Evolutionary conservation across 371 early-diverging fungal species (phyloP).

Genomic region (Blakeslea trispora): DNA sequence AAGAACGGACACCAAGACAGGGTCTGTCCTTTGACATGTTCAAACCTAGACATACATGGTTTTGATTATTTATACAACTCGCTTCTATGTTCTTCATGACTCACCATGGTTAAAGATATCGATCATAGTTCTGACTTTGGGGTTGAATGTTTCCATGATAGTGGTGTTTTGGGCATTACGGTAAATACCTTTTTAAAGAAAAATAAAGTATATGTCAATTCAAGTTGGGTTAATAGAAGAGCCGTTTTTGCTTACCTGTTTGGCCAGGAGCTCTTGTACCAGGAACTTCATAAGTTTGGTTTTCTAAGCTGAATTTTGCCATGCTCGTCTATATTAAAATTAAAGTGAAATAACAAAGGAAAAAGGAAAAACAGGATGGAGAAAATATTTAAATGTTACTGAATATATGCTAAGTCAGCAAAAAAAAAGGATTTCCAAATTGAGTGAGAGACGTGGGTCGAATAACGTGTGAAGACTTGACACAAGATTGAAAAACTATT

Average conservation of each 20-base stretch:
- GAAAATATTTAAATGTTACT: conserved; percentile 19
- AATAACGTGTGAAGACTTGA: conserved; percentile 14
- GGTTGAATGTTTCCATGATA: conserved; percentile 27
- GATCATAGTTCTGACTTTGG: conserved; percentile 47
- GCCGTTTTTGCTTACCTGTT: conserved; percentile 54
- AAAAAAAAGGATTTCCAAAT: conserved; percentile 9
- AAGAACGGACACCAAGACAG: conserved; percentile 58
- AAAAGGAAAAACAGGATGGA: conserved; percentile 1
- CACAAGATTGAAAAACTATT: too few species aligned
- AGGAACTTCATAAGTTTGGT: conserved; percentile 49
- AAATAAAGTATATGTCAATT: too few species aligned
- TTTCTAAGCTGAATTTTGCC: conserved; percentile 37
- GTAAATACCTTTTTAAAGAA: conserved; percentile 40
- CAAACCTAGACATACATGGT: too few species aligned
- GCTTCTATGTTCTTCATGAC: not conserved
- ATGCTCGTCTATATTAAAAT: conserved; percentile 14
- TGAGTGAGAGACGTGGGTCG: conserved; percentile 5
- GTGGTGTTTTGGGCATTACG: conserved; percentile 35
- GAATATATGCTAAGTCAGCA: conserved; percentile 29
- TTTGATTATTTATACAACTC: not conserved
- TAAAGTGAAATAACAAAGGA: conserved; percentile 7
- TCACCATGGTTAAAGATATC: conserved; percentile 47
- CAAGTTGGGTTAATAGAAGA: too few species aligned
- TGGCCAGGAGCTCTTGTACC: conserved; percentile 42
- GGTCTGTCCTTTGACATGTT: conserved; percentile 43